Evolutionary conservation across 768 basidiomycete genomes (phyloP).

Genomic region (Harrya chromipes): DNA sequence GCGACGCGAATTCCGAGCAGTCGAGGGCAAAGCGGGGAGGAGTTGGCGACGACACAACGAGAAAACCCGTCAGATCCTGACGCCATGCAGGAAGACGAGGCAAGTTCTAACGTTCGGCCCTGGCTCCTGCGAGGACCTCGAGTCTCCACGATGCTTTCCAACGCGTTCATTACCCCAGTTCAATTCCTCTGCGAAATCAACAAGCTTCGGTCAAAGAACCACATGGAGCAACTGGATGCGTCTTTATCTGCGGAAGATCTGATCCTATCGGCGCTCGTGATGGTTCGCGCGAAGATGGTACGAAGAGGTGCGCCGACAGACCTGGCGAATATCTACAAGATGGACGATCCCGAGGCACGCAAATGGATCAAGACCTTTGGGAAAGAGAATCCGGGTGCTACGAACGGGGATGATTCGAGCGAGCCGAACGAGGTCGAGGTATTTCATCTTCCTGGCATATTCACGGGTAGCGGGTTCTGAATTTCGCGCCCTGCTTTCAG

Average conservation of each 20-base stretch:
- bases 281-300: conserved; percentile 59
- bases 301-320: conserved; percentile 73
- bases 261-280: conserved; percentile 60
- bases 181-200: conserved; percentile 56
- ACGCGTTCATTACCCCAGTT: conserved; percentile 39
- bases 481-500: conserved; percentile 29
- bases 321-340: conserved; percentile 65
- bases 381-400: conserved; percentile 12
- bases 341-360: conserved; percentile 52
- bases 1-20: conserved; percentile 2
- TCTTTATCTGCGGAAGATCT: conserved; percentile 41
- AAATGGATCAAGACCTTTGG: conserved; percentile 42
- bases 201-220: conserved; percentile 53
- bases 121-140: conserved; percentile 73
- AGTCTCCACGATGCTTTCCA: conserved; percentile 43
- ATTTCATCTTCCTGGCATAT: conserved; percentile 10
- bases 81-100: conserved; percentile 9
- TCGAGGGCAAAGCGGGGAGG: conserved; percentile 26
- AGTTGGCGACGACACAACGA: conserved; percentile 57
- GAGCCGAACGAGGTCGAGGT: conserved; percentile 26
- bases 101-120: conserved; percentile 29
- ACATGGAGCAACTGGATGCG: conserved; percentile 37
- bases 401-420: conserved; percentile 17
- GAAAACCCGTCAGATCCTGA: conserved; percentile 29
- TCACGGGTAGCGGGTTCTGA: not conserved